Percentiles rank a stretch among this genome's conserved stretches.
Evolutionary conservation across 495 filamentous ascomycete species (phyloP).

Genomic region (Tuber borchii): DNA sequence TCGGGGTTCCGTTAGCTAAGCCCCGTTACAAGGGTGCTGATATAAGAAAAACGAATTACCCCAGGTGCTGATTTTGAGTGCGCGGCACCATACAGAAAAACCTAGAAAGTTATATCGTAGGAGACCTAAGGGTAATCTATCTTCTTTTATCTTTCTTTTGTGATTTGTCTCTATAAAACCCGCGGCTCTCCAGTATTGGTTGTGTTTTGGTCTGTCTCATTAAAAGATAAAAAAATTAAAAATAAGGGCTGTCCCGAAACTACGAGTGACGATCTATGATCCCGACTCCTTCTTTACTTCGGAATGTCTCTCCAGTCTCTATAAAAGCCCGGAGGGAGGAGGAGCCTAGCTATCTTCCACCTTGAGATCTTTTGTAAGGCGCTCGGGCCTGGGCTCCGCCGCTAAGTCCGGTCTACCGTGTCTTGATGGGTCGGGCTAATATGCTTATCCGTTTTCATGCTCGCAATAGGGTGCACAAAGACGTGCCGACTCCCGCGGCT

Average conservation of each 20-base stretch:
- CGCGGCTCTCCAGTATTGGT: too few relatives aligned
- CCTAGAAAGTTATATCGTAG: too few relatives aligned
- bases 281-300: not conserved
- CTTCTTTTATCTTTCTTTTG: not conserved
- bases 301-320: not conserved
- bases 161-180: too few relatives aligned
- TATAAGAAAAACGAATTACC: too few relatives aligned
- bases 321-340: not conserved
- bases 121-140: not conserved
- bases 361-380: not conserved
- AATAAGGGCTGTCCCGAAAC: not conserved
- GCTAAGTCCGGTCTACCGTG: not conserved
- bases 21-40: too few relatives aligned
- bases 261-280: not conserved
- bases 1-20: too few relatives aligned
- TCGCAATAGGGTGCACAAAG: not conserved
- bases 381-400: too few relatives aligned
- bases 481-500: too few relatives aligned
- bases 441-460: not conserved
- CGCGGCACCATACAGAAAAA: too few relatives aligned
- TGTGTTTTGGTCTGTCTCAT: too few relatives aligned
- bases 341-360: not conserved
- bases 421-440: not conserved
- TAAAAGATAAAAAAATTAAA: too few relatives aligned
- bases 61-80: too few relatives aligned